Evolutionary conservation across 1,284 basidiomycete genomes (phyloP).

Genomic region (Ustilago tritici): DNA sequence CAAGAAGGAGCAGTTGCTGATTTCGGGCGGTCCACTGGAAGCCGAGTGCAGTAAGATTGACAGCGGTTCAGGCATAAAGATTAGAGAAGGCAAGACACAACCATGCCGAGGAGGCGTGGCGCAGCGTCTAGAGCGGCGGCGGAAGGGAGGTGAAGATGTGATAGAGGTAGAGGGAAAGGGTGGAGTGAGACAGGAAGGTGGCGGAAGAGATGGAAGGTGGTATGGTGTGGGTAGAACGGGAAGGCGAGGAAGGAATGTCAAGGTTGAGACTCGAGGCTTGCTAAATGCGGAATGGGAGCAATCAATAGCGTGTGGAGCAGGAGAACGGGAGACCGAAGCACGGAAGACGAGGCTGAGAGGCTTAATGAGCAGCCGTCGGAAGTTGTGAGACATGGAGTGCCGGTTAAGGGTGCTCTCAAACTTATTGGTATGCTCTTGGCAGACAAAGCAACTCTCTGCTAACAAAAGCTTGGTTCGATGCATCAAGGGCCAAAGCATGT

Average conservation of each 20-base stretch:
- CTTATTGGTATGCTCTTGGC: not conserved
- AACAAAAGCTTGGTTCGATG: not conserved
- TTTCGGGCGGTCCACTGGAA: not conserved
- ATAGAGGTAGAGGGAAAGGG: not conserved
- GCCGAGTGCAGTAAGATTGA: not conserved
- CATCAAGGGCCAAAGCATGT: conserved; percentile 4
- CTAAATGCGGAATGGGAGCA: not conserved
- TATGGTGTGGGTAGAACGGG: not conserved
- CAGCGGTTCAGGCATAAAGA: conserved; percentile 3
- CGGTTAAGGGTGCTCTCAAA: not conserved
- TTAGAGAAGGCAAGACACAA: conserved; percentile 6
- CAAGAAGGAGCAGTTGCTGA: no score
- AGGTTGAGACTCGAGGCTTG: not conserved
- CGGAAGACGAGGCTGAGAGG: not conserved
- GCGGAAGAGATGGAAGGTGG: conserved; percentile 1
- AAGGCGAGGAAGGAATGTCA: not conserved
- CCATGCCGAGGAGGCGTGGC: conserved; percentile 2
- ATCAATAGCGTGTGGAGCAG: not conserved
- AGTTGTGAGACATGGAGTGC: conserved; percentile 10
- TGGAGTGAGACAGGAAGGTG: not conserved
- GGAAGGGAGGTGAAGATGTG: not conserved
- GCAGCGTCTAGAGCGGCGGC: conserved; percentile 2
- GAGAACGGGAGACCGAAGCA: not conserved
- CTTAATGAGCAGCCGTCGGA: not conserved
- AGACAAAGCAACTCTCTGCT: not conserved